Conservation (phyloP, 345 rosid species). For the Salix viminalis region DNA sequence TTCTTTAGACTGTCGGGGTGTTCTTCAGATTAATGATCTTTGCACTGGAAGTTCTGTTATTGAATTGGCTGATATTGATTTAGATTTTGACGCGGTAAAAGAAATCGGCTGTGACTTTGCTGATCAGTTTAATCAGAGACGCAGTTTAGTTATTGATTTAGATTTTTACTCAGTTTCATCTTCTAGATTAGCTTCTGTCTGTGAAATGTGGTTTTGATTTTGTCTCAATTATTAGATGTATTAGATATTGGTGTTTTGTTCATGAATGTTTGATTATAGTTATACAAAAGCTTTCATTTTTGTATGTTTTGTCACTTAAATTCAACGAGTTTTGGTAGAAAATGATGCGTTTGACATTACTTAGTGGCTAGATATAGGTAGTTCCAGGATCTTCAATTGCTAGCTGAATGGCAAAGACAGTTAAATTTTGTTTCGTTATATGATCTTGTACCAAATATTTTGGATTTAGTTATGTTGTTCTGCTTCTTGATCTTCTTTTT, state of each 20-base stretch:
- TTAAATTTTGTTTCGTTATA: background rate
- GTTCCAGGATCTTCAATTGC: background rate
- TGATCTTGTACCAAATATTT: background rate
- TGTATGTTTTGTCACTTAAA: background rate
- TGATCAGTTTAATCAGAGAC: background rate
- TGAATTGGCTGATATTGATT: background rate
- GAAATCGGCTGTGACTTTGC: background rate
- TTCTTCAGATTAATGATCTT: background rate
- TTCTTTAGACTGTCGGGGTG: background rate
- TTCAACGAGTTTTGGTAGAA: background rate
- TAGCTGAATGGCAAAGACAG: background rate
- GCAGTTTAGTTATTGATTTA: background rate
- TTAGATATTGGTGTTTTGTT: background rate
- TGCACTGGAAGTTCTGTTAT: background rate
- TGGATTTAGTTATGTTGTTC: background rate
- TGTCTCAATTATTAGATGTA: background rate
- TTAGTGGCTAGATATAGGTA: background rate
- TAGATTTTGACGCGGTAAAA: background rate
- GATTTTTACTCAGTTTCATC: background rate
- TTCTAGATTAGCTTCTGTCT: background rate
- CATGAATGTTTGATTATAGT: background rate
- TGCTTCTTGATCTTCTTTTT: conserved; percentile 22
- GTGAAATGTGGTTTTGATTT: background rate
- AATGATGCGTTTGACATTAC: background rate
- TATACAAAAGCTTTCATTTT: background rate